phyloP scores from a whole-genome alignment of 148 eudicot species.

The Amaranthus hypochondriacus region DNA sequence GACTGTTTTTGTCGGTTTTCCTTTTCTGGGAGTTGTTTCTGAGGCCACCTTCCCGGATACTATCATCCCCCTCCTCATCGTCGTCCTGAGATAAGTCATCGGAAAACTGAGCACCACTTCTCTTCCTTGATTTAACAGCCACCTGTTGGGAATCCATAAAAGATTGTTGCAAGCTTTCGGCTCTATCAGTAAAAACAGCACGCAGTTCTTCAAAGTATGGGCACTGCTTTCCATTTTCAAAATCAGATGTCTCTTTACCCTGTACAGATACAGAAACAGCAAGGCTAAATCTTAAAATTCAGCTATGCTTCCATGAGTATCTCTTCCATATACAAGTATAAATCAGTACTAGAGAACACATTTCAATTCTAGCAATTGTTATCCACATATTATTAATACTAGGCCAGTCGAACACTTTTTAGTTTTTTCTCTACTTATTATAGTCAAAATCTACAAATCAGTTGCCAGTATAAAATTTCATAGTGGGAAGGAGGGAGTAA shows the following conservation, averaged over 20 bases:
- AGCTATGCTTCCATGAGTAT: too few species aligned
- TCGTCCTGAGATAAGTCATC: constrained; percentile 36
- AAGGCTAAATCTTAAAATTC: neutral
- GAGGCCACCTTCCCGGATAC: constrained; percentile 9
- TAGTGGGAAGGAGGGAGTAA: too few species aligned
- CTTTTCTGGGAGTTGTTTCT: constrained; percentile 20
- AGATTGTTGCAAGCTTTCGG: constrained; percentile 18
- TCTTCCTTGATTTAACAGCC: constrained; percentile 26
- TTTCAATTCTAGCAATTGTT: too few species aligned
- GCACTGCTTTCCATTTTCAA: constrained; percentile 27
- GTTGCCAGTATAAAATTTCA: too few species aligned
- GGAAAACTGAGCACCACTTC: constrained; percentile 25
- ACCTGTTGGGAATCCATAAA: constrained; percentile 25
- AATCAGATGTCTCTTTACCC: constrained; percentile 39
- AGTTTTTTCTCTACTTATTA: too few species aligned
- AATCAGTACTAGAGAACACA: too few species aligned
- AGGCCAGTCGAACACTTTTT: too few species aligned
- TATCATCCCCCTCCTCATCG: constrained; percentile 22
- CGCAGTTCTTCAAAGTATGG: constrained; percentile 48
- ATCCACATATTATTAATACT: too few species aligned
- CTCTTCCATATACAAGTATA: too few species aligned
- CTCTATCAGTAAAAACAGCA: constrained; percentile 34
- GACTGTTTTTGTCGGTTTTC: constrained; percentile 15
- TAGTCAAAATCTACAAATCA: too few species aligned
- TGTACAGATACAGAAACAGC: constrained; percentile 9